Evolutionary conservation across 108 stramenopile genomes (phyloP).

Genomic region (Schizochytrium sp.): DNA sequence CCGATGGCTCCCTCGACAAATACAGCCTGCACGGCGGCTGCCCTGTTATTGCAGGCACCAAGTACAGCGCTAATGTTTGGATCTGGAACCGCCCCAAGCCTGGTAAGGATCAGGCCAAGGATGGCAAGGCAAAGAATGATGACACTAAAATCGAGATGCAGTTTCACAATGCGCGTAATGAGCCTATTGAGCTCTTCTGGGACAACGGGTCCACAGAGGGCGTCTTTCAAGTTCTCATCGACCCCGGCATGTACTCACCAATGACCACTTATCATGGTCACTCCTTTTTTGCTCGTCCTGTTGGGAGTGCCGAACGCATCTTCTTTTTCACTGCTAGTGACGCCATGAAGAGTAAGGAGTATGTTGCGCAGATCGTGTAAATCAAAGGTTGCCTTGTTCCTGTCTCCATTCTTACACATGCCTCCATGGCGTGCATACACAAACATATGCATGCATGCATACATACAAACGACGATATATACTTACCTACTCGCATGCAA

Average conservation of each 20-base stretch:
- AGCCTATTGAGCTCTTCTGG: not conserved
- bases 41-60: slow-evolving; percentile 81
- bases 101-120: slow-evolving; percentile 27
- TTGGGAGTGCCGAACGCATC: not conserved
- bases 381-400: not conserved
- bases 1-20: slow-evolving; percentile 82
- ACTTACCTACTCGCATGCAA: no score
- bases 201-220: slow-evolving; percentile 8
- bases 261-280: slow-evolving; percentile 47
- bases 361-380: not conserved
- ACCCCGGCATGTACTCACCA: not conserved
- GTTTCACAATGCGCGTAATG: not conserved
- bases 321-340: not conserved
- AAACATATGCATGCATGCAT: no score
- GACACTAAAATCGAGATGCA: not conserved
- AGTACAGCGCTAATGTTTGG: slow-evolving; percentile 84
- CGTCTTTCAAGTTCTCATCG: not conserved
- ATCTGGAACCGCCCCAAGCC: slow-evolving; percentile 79
- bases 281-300: slow-evolving; percentile 13
- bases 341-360: not conserved
- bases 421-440: no score
- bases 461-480: no score
- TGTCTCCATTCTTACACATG: no score
- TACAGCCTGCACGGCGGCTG: slow-evolving; percentile 88
- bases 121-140: not conserved